phyloP scores from a whole-genome alignment of 768 basidiomycete species.

The Leccinum arenicola region DNA sequence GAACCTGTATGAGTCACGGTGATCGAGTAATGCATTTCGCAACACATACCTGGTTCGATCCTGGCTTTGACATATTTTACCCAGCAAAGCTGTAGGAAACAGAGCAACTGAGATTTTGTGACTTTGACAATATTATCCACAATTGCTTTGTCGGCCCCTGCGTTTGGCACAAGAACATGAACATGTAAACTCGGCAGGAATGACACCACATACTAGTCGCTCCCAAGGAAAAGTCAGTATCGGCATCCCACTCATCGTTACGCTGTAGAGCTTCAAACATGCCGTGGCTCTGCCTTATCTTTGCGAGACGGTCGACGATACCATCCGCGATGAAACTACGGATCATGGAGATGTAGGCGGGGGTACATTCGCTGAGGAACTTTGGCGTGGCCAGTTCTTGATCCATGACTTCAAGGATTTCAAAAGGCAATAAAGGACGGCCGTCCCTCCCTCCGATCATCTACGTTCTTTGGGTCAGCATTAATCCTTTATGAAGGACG shows the following conservation, averaged over 20 bases:
- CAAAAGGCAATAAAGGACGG: conserved; percentile 77
- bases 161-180: not conserved
- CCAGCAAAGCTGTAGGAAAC: conserved; percentile 87
- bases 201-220: conserved; percentile 54
- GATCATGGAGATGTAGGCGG: conserved; percentile 66
- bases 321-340: conserved; percentile 67
- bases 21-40: not conserved
- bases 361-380: conserved; percentile 69
- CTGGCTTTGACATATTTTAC: conserved; percentile 91
- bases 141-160: conserved; percentile 65
- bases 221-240: conserved; percentile 73
- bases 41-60: conserved; percentile 80
- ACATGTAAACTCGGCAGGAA: not conserved
- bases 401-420: conserved; percentile 74
- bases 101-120: conserved; percentile 72
- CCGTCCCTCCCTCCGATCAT: conserved; percentile 59
- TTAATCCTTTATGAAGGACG: conserved; percentile 1
- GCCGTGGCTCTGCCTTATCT: conserved; percentile 64
- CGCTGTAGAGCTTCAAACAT: conserved; percentile 82
- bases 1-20: not conserved
- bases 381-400: conserved; percentile 52
- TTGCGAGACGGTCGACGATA: conserved; percentile 64
- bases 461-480: conserved; percentile 35
- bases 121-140: conserved; percentile 93
- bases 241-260: conserved; percentile 71